phyloP scores from a whole-genome alignment of 352 stramenopile genomes.

The Discostella stelligera region DNA sequence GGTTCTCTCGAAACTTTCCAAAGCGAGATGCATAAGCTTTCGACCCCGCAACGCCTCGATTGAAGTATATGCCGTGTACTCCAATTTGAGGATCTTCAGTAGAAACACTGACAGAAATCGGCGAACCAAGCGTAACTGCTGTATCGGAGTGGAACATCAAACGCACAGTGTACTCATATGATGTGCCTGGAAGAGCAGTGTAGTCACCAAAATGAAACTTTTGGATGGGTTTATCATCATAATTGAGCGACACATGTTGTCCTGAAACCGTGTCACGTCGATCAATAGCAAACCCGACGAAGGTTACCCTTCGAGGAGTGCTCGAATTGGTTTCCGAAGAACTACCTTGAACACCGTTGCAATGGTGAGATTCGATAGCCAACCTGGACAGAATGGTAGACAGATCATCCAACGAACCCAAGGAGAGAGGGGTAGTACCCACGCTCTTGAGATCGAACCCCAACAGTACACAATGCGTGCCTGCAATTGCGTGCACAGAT shows the following conservation, averaged over 20 bases:
- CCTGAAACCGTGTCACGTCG: slow-evolving; percentile 22
- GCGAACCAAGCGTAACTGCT: slow-evolving; percentile 15
- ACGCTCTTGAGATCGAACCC: slow-evolving; percentile 38
- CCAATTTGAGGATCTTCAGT: slow-evolving; percentile 38
- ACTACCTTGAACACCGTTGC: not conserved
- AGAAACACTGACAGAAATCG: slow-evolving; percentile 22
- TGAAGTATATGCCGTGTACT: slow-evolving; percentile 46
- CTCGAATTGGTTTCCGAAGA: not conserved
- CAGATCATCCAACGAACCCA: not conserved
- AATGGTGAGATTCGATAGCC: not conserved
- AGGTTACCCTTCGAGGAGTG: slow-evolving; percentile 2
- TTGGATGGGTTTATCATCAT: slow-evolving; percentile 34
- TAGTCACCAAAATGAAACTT: slow-evolving; percentile 49
- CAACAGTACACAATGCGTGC: slow-evolving; percentile 37
- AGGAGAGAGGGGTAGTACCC: not conserved
- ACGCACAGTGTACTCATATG: slow-evolving; percentile 40
- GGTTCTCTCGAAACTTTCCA: slow-evolving; percentile 34
- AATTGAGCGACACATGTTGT: slow-evolving; percentile 31
- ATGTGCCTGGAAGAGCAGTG: slow-evolving; percentile 1
- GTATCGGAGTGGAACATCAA: slow-evolving; percentile 19
- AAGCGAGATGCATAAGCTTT: slow-evolving; percentile 40
- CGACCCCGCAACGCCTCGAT: slow-evolving; percentile 39
- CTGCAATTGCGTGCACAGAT: slow-evolving; percentile 29
- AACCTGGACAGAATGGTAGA: slow-evolving; percentile 13
- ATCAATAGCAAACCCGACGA: slow-evolving; percentile 44